phyloP scores from a whole-genome alignment of 768 basidiomycete genomes.

The Stropharia rugosoannulata region DNA sequence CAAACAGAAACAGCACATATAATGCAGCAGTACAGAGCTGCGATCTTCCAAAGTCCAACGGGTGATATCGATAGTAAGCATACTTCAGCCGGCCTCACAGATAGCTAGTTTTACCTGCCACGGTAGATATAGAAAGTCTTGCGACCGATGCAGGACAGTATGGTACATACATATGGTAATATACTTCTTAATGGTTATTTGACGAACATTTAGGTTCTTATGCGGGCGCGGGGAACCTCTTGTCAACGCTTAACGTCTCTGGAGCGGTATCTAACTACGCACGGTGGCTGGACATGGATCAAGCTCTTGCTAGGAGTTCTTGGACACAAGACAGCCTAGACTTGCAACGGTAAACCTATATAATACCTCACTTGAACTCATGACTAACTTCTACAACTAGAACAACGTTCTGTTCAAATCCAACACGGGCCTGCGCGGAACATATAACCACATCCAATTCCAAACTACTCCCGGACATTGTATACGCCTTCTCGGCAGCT shows the following conservation, averaged over 20 bases:
- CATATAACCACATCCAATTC: slow-evolving; percentile 35
- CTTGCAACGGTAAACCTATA: slow-evolving; percentile 45
- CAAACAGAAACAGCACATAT: slow-evolving; percentile 40
- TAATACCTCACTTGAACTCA: too few species aligned
- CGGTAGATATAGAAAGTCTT: slow-evolving; percentile 50
- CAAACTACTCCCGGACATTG: slow-evolving; percentile 26
- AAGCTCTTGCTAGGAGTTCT: slow-evolving; percentile 51
- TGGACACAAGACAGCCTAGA: slow-evolving; percentile 55
- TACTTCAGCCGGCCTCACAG: background rate
- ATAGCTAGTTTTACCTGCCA: background rate
- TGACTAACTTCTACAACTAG: slow-evolving; percentile 9
- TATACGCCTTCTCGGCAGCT: slow-evolving; percentile 46
- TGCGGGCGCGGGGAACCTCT: slow-evolving; percentile 59
- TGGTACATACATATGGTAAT: slow-evolving; percentile 32
- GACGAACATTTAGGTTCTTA: slow-evolving; percentile 55
- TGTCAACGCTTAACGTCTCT: slow-evolving; percentile 46
- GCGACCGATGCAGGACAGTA: slow-evolving; percentile 58
- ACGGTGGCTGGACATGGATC: slow-evolving; percentile 72
- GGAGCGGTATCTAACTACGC: slow-evolving; percentile 45
- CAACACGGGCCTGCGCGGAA: slow-evolving; percentile 59
- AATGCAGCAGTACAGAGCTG: slow-evolving; percentile 52
- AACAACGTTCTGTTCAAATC: slow-evolving; percentile 66
- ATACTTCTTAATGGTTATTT: background rate
- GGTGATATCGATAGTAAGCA: slow-evolving; percentile 58
- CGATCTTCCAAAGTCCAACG: slow-evolving; percentile 56